Percentiles rank a stretch among this genome's conserved stretches.
Evolutionary conservation across 345 rosid genomes (phyloP).

Genomic region (Gossypium arboreum): DNA sequence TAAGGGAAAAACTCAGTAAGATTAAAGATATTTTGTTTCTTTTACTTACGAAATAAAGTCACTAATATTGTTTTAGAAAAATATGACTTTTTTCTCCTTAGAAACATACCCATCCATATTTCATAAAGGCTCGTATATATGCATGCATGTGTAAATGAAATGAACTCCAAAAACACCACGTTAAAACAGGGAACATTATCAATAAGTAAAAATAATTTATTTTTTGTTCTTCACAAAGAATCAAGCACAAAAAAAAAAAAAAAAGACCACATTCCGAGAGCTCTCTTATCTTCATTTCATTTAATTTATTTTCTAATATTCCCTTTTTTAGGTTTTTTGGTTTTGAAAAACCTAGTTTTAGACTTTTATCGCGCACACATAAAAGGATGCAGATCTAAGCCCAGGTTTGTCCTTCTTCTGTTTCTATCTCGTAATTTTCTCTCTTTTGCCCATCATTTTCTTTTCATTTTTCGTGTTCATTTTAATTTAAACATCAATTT

Average conservation of each 20-base stretch:
- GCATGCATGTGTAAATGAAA: neutral
- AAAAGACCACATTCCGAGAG: neutral
- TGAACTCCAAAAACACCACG: neutral
- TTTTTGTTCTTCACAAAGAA: neutral
- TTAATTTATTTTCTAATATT: neutral
- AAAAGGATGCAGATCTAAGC: conserved; percentile 16
- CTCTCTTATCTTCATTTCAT: neutral
- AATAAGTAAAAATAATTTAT: too few relatives aligned
- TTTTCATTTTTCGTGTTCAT: neutral
- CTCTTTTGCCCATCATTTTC: neutral
- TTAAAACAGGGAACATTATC: too few relatives aligned
- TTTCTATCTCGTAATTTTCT: neutral
- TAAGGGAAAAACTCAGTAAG: too few relatives aligned
- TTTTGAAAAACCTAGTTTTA: neutral
- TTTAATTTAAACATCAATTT: neutral
- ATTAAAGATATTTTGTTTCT: too few relatives aligned
- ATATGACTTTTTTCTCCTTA: too few relatives aligned
- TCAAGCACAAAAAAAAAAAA: neutral
- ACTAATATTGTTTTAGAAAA: too few relatives aligned
- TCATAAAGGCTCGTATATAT: too few relatives aligned
- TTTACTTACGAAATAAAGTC: too few relatives aligned
- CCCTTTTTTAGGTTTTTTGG: too few relatives aligned
- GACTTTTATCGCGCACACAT: neutral
- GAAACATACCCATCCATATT: too few relatives aligned
- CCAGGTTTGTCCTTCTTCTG: neutral